Percentiles rank a stretch among this genome's conserved stretches.
phyloP scores from a whole-genome alignment of 2,329 filamentous ascomycete species.

The Nothomitra cinnamomea region DNA sequence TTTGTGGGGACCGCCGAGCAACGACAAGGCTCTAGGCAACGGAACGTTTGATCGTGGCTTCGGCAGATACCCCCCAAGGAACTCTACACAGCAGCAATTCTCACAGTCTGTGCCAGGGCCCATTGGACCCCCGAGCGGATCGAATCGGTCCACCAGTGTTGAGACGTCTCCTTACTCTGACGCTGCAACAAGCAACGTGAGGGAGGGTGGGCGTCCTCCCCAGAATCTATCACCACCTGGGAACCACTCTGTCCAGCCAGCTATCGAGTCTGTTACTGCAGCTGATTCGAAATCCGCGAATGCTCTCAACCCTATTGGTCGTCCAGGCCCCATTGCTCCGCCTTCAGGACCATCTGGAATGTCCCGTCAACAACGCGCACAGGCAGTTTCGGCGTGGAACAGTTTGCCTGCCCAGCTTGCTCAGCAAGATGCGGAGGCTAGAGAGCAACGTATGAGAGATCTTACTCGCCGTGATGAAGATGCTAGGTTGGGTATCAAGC shows the following conservation, averaged over 20 bases:
- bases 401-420: slow-evolving; percentile 4
- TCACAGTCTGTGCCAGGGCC: background rate
- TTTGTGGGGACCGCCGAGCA: slow-evolving; percentile 61
- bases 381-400: slow-evolving; percentile 5
- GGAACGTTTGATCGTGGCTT: slow-evolving; percentile 55
- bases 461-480: slow-evolving; percentile 9
- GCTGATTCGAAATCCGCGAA: slow-evolving; percentile 6
- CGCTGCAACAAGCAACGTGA: background rate
- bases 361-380: background rate
- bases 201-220: background rate
- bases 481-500: slow-evolving; percentile 20
- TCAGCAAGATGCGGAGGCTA: slow-evolving; percentile 5
- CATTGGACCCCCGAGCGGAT: background rate
- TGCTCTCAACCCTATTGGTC: slow-evolving; percentile 21
- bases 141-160: background rate
- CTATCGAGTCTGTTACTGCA: background rate
- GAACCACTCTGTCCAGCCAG: background rate
- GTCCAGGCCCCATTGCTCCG: slow-evolving; percentile 12
- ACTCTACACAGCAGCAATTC: slow-evolving; percentile 10
- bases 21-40: slow-evolving; percentile 56
- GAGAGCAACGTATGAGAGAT: background rate
- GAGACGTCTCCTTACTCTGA: background rate
- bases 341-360: background rate
- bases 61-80: slow-evolving; percentile 29
- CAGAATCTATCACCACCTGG: background rate